Conservation (phyloP, 1,139 yeast genomes). For the Geotrichum europaeum region DNA sequence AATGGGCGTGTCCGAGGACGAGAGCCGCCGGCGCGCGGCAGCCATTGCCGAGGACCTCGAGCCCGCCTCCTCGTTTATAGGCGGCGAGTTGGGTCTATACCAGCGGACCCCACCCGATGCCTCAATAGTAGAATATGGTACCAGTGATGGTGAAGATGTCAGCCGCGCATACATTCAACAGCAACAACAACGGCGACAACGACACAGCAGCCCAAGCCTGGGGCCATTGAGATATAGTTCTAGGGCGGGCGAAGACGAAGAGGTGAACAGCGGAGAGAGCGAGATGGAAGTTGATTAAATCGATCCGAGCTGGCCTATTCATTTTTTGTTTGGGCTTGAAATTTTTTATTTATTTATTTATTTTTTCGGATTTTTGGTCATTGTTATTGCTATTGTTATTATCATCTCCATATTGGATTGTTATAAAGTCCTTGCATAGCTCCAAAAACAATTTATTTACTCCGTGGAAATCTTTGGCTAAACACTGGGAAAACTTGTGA, state of each 20-base stretch:
- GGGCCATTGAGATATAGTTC: not conserved
- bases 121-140: not conserved
- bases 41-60: slow-evolving; percentile 1
- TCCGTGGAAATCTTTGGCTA: not conserved
- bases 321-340: not conserved
- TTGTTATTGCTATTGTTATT: not conserved
- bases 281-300: slow-evolving; percentile 4
- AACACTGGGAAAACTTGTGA: too few species aligned
- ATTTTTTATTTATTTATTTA: not conserved
- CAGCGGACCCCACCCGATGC: not conserved
- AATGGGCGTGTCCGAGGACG: not conserved
- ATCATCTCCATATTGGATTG: not conserved
- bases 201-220: too few species aligned
- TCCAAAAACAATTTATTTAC: not conserved
- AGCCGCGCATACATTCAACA: too few species aligned
- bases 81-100: not conserved
- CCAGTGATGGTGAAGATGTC: not conserved
- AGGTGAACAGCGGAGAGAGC: not conserved
- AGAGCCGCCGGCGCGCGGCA: not conserved
- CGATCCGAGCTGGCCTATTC: not conserved
- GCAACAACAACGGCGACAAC: too few species aligned
- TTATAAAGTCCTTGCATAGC: not conserved
- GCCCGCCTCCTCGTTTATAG: not conserved
- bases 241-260: not conserved
- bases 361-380: not conserved